Evolutionary conservation across 345 rosid genomes (phyloP).

Genomic region (Hypericum androsaemum): DNA sequence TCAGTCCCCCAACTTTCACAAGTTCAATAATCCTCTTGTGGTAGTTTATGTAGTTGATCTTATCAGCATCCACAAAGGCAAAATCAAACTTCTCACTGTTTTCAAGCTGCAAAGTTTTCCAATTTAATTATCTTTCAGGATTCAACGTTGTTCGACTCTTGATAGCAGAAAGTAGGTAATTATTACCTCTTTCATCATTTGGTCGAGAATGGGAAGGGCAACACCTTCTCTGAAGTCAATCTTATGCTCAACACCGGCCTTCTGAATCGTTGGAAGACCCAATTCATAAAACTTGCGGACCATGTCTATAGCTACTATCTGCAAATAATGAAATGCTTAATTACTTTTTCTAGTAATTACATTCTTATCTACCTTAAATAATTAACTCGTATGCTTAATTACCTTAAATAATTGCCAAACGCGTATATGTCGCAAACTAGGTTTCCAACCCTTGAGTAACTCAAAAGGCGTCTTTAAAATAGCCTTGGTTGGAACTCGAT

Average conservation of each 20-base stretch:
- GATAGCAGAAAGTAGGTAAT: too few species aligned
- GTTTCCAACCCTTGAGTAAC: constrained; percentile 10
- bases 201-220: neutral
- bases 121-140: too few species aligned
- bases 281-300: neutral
- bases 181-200: neutral
- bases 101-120: constrained; percentile 9
- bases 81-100: constrained; percentile 25
- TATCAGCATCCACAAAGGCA: constrained; percentile 43
- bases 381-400: too few species aligned
- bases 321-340: too few species aligned
- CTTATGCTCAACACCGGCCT: constrained; percentile 3
- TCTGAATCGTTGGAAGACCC: neutral
- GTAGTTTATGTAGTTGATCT: constrained; percentile 24
- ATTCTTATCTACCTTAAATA: too few species aligned
- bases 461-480: constrained; percentile 1
- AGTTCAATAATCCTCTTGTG: constrained; percentile 27
- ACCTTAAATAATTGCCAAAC: too few species aligned
- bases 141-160: neutral
- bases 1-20: constrained; percentile 33
- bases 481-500: neutral
- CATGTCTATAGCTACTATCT: neutral
- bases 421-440: neutral
- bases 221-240: neutral
- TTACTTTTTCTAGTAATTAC: too few species aligned